phyloP scores from a whole-genome alignment of 225 moss, liverwort and hornwort species.

The Rhytidiadelphus loreus region DNA sequence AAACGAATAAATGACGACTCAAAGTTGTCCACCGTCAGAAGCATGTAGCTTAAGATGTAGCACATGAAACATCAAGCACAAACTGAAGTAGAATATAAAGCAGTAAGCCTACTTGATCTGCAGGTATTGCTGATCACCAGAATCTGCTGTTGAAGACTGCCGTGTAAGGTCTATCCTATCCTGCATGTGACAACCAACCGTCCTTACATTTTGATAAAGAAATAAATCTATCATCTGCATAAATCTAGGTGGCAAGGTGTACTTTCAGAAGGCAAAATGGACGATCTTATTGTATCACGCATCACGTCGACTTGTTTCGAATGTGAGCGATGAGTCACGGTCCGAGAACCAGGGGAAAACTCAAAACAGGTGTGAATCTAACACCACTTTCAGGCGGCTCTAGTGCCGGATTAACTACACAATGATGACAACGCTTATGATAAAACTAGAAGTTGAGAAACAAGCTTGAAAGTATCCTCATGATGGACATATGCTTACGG shows the following conservation, averaged over 20 bases:
- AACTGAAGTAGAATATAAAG: neutral
- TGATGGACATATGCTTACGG: neutral
- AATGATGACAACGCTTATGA: neutral
- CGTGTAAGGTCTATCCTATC: slow-evolving; percentile 27
- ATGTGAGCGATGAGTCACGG: neutral
- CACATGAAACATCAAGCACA: neutral
- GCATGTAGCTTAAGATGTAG: neutral
- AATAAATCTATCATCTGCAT: neutral
- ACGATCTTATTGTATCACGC: neutral
- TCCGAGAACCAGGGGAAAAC: neutral
- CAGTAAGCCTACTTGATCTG: slow-evolving; percentile 32
- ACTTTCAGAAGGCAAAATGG: neutral
- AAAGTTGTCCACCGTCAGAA: neutral
- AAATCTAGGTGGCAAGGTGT: neutral
- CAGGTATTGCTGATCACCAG: slow-evolving; percentile 26
- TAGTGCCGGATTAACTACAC: neutral
- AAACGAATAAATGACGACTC: neutral
- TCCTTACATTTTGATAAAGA: neutral
- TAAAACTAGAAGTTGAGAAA: neutral
- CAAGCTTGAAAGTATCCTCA: neutral
- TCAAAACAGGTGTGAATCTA: neutral
- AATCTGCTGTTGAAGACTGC: slow-evolving; percentile 27
- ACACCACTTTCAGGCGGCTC: neutral
- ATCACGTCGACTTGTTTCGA: neutral
- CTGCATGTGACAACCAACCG: slow-evolving; percentile 26